phyloP scores from a whole-genome alignment of 805 yeast species.

The Komagataella ulmi region DNA sequence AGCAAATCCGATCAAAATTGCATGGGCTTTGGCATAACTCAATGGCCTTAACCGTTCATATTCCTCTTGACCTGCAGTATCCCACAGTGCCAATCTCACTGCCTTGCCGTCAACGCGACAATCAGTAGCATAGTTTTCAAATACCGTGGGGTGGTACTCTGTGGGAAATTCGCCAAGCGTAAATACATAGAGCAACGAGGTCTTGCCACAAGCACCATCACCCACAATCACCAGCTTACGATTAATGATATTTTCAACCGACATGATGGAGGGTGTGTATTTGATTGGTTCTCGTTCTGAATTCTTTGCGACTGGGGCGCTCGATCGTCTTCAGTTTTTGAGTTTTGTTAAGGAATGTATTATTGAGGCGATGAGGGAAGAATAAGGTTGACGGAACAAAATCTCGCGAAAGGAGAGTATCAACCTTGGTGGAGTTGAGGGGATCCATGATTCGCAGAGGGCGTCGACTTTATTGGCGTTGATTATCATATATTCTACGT shows the following conservation, averaged over 20 bases:
- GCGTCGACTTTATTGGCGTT: not conserved
- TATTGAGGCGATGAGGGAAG: not conserved
- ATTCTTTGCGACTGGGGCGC: not conserved
- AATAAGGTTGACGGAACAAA: not conserved
- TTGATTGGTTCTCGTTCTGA: not conserved
- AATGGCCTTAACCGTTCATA: slow-evolving; percentile 82
- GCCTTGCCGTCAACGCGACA: slow-evolving; percentile 91
- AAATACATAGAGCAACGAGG: slow-evolving; percentile 81
- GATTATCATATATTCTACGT: not conserved
- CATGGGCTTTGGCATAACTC: slow-evolving; percentile 79
- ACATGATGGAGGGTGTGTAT: slow-evolving; percentile 1
- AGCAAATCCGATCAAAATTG: slow-evolving; percentile 77
- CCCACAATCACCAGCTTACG: slow-evolving; percentile 86
- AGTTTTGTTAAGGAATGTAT: not conserved
- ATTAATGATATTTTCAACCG: slow-evolving; percentile 23
- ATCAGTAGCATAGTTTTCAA: slow-evolving; percentile 88
- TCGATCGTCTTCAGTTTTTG: not conserved
- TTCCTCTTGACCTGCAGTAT: slow-evolving; percentile 95
- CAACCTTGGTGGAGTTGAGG: not conserved
- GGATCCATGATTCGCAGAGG: not conserved
- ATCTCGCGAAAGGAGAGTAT: not conserved
- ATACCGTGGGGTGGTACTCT: slow-evolving; percentile 87
- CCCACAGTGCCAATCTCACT: slow-evolving; percentile 84
- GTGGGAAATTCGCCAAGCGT: slow-evolving; percentile 89
- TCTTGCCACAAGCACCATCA: slow-evolving; percentile 93